phyloP scores from a whole-genome alignment of 208 protist genomes.

The Kentomonas sorsogonicus region DNA sequence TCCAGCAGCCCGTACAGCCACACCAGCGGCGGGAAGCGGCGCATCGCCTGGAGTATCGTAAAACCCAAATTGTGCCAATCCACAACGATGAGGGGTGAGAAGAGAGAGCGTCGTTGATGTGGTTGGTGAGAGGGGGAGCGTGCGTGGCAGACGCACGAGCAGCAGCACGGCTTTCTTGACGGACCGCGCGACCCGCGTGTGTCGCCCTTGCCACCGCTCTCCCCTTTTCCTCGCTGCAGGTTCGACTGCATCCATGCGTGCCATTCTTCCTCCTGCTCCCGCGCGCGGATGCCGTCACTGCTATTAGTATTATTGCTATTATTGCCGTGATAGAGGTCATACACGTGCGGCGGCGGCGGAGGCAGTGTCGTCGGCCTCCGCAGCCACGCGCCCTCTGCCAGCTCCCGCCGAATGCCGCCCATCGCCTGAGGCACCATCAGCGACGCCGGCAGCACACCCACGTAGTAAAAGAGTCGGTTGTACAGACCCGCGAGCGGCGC shows the following conservation, averaged over 20 bases:
- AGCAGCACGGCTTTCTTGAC: too few relatives aligned
- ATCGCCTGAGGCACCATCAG: slow-evolving; percentile 57
- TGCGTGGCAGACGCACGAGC: too few relatives aligned
- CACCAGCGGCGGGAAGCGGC: slow-evolving; percentile 41
- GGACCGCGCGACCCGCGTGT: too few relatives aligned
- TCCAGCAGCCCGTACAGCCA: slow-evolving; percentile 69
- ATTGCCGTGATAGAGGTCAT: neutral
- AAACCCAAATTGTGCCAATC: slow-evolving; percentile 93
- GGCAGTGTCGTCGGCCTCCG: neutral
- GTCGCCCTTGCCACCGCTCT: too few relatives aligned
- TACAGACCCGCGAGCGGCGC: slow-evolving; percentile 48
- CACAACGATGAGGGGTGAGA: slow-evolving; percentile 66
- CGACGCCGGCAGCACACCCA: slow-evolving; percentile 59
- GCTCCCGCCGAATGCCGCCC: slow-evolving; percentile 42
- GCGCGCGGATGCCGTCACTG: too few relatives aligned
- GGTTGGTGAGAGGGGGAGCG: too few relatives aligned
- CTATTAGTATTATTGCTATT: slow-evolving; percentile 3
- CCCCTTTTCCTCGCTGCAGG: too few relatives aligned
- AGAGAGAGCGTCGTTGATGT: slow-evolving; percentile 16
- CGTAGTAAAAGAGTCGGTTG: slow-evolving; percentile 66
- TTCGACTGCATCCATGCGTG: too few relatives aligned
- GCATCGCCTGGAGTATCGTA: slow-evolving; percentile 66
- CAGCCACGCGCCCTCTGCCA: slow-evolving; percentile 20
- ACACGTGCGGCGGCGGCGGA: too few relatives aligned
- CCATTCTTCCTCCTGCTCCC: too few relatives aligned